Conservation (phyloP, 805 yeast genomes). For the Zygotorulaspora danielsina region DNA sequence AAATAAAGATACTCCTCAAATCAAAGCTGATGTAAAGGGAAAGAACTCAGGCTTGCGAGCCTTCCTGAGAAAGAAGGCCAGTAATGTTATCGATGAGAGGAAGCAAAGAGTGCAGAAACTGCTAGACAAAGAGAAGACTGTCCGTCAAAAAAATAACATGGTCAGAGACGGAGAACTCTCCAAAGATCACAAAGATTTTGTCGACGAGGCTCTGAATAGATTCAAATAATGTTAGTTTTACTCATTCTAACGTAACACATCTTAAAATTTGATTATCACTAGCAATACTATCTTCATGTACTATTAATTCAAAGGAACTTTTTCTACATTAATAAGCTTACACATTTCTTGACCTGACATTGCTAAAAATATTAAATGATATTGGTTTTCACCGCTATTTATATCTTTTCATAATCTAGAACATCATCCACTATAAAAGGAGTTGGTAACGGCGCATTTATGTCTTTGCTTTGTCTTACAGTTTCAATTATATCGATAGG, state of each 20-base stretch:
- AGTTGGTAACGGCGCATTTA: constrained; percentile 57
- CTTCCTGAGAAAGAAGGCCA: constrained; percentile 74
- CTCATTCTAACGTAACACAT: too few species aligned
- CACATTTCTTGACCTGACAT: too few species aligned
- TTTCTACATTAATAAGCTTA: too few species aligned
- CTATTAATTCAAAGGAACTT: too few species aligned
- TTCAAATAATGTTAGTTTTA: constrained; percentile 22
- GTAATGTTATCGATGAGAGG: constrained; percentile 83
- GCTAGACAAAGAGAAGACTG: constrained; percentile 66
- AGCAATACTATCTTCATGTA: too few species aligned
- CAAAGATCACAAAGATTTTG: constrained; percentile 44
- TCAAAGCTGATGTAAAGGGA: constrained; percentile 67
- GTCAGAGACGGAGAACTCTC: constrained; percentile 48
- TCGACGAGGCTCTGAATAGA: constrained; percentile 41
- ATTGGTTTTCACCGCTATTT: constrained; percentile 1
- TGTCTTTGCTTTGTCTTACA: constrained; percentile 68
- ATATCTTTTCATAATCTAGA: constrained; percentile 21
- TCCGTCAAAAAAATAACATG: constrained; percentile 51
- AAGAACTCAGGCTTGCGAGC: constrained; percentile 81
- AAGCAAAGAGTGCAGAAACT: constrained; percentile 71
- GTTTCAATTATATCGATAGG: constrained; percentile 71
- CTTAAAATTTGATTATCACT: too few species aligned
- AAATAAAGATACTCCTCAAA: constrained; percentile 48
- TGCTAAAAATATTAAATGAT: constrained; percentile 2
- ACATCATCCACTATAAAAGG: constrained; percentile 34